Conservation (phyloP, 768 basidiomycete genomes). For the Lyophyllum decastes region DNA sequence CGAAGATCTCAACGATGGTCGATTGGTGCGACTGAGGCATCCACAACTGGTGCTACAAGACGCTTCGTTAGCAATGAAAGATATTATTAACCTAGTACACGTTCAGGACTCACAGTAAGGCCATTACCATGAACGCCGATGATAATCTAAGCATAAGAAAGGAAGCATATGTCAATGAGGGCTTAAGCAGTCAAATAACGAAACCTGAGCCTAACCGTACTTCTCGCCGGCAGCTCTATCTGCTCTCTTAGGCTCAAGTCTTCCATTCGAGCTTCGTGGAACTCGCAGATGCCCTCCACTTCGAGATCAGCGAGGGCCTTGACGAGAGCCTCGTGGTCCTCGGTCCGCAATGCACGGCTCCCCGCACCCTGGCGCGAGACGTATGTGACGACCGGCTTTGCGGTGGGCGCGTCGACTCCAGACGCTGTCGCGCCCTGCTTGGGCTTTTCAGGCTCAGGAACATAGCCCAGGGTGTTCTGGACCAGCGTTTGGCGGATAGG, state of each 20-base stretch:
- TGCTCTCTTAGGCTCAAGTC: slow-evolving; percentile 61
- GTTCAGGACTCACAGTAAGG: slow-evolving; percentile 43
- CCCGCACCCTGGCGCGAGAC: slow-evolving; percentile 57
- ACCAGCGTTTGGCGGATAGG: slow-evolving; percentile 32
- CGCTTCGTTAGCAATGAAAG: not conserved
- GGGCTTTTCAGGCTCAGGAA: slow-evolving; percentile 17
- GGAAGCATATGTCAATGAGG: not conserved
- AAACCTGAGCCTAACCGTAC: slow-evolving; percentile 47
- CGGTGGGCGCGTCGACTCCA: not conserved
- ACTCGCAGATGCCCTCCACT: slow-evolving; percentile 50
- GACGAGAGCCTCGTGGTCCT: slow-evolving; percentile 53
- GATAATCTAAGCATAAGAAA: slow-evolving; percentile 40
- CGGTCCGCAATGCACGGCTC: slow-evolving; percentile 35
- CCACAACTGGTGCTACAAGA: slow-evolving; percentile 52
- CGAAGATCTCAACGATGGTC: slow-evolving; percentile 73
- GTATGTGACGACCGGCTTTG: slow-evolving; percentile 49
- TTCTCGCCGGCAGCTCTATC: slow-evolving; percentile 56
- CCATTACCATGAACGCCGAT: slow-evolving; percentile 73
- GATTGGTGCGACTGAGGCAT: slow-evolving; percentile 65
- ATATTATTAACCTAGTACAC: not conserved
- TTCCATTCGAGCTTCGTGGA: slow-evolving; percentile 42
- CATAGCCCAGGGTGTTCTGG: slow-evolving; percentile 32
- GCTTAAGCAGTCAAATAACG: slow-evolving; percentile 8
- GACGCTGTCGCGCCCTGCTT: not conserved
- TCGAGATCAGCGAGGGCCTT: slow-evolving; percentile 46